Conservation (phyloP, 1,284 basidiomycete species). For the Leucoagaricus sp. region DNA sequence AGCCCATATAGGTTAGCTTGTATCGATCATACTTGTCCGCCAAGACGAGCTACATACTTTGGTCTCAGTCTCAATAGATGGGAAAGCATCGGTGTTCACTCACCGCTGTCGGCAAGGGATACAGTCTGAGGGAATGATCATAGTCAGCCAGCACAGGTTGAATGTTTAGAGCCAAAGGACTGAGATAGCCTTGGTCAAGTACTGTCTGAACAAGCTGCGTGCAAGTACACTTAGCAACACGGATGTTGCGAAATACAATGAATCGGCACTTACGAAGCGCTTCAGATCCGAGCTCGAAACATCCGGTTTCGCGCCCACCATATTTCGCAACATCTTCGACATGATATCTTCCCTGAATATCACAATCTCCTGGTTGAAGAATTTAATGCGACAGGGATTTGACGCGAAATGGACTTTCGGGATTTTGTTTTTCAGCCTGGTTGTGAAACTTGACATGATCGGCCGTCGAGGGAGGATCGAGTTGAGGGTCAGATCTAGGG, state of each 20-base stretch:
- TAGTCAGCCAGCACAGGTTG: conserved; percentile 91
- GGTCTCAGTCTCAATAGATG: conserved; percentile 13
- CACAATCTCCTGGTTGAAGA: conserved; percentile 96
- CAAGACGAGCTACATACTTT: conserved; percentile 71
- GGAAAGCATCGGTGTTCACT: conserved; percentile 28
- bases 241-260: too few relatives aligned
- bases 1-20: conserved; percentile 96
- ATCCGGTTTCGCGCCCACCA: conserved; percentile 83
- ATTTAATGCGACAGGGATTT: conserved; percentile 94
- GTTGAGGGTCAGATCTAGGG: conserved; percentile 83
- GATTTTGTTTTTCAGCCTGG: conserved; percentile 69
- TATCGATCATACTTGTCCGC: conserved; percentile 97
- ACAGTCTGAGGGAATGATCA: conserved; percentile 91
- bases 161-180: conserved; percentile 80
- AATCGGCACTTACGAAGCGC: conserved; percentile 73
- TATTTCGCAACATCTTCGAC: conserved; percentile 91
- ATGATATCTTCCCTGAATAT: conserved; percentile 93
- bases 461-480: conserved; percentile 79
- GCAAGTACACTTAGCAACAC: background rate
- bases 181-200: conserved; percentile 90
- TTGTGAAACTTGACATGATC: conserved; percentile 73
- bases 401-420: conserved; percentile 83
- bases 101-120: conserved; percentile 93
- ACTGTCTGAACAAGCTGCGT: conserved; percentile 89
- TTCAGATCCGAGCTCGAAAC: conserved; percentile 78